Percentiles rank a stretch among this genome's conserved stretches.
These are phyloP conservation scores for Remersonia thermophila DNA, from an alignment of 2,329 filamentous ascomycete genomes.

Conservation along the genomic window DNA sequence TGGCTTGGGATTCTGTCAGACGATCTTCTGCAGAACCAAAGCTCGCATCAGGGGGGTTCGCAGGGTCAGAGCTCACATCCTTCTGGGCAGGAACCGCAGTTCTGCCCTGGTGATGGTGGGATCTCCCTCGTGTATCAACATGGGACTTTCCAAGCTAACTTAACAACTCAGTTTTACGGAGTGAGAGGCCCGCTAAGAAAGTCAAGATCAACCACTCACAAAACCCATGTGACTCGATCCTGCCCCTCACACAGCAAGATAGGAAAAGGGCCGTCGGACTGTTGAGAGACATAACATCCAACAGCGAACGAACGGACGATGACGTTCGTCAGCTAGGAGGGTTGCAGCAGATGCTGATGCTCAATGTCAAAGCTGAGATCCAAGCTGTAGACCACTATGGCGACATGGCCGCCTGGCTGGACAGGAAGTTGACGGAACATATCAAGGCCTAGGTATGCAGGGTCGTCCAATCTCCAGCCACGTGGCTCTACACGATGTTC, in stretches of 20 bases:
- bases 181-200: conserved; percentile 9
- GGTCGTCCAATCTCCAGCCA: too few relatives aligned
- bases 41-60: too few relatives aligned
- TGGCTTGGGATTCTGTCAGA: conserved; percentile 51
- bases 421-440: conserved; percentile 20
- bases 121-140: background rate
- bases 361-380: conserved; percentile 67
- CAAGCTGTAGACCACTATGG: conserved; percentile 52
- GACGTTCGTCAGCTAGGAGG: conserved; percentile 36
- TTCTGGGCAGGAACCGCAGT: conserved; percentile 11
- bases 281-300: conserved; percentile 31
- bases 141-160: background rate
- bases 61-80: too few relatives aligned
- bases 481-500: too few relatives aligned
- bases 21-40: conserved; percentile 25
- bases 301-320: conserved; percentile 11
- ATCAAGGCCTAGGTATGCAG: too few relatives aligned
- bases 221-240: too few relatives aligned
- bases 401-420: conserved; percentile 37
- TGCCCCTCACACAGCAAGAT: conserved; percentile 40
- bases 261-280: conserved; percentile 43
- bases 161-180: conserved; percentile 1
- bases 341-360: conserved; percentile 59
- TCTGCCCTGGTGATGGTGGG: conserved; percentile 8
- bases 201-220: background rate